Evolutionary conservation across 495 filamentous ascomycete genomes (phyloP), one percentile per base, ranked within the genome.

Genomic region (Hypoxylon perforatum): DNA sequence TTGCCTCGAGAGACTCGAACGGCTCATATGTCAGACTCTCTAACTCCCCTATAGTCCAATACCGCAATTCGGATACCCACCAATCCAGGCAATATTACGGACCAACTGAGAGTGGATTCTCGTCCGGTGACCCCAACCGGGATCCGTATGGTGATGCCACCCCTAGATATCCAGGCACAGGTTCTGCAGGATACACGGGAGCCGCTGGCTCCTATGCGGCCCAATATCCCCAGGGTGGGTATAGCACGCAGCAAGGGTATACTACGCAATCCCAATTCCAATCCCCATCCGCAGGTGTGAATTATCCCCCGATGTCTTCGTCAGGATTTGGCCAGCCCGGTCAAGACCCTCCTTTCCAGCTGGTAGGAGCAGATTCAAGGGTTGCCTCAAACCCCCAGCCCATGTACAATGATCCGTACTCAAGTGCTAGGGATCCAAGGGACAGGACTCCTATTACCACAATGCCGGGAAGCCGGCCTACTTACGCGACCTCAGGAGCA

Each of bases 1-100:
- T 77, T 71, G 78, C 82, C 77, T 80, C 79, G 73, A 81, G 80
- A 76, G 77, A 84, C 70, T 72, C 75, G 77, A 84, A 80, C 72
- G 71, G 76, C 66, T 71, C 72, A 51, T 77, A 75, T 79, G 71
- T 79, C 81, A 84, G 83, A 78, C 76, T 74, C 75, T 86, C 84
- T 86, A 85, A 87, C 83, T 82, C 79, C 61, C 80, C 80, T 76
- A 59, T 77, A 84, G 76, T 81, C 82, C 82, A 80, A 54, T 85
- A 86, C 65, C 73, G 78, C 57, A 75, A 80, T 64, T 85, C 83
- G 44, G 75, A 75, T 51, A 84, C 80, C 9, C 83, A 85, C 70
- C 77, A 82, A 57, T 75, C 76, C 46, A 76, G 83, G 44, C 82
- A 86, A 49, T 79, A 84, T 65, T 80, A 80, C 67, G 83, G 82